A percentile compares a stretch with the other conserved stretches of the same genome.
Evolutionary conservation across 768 basidiomycete genomes (phyloP).

Genomic region (Macrolepiota albuminosa): DNA sequence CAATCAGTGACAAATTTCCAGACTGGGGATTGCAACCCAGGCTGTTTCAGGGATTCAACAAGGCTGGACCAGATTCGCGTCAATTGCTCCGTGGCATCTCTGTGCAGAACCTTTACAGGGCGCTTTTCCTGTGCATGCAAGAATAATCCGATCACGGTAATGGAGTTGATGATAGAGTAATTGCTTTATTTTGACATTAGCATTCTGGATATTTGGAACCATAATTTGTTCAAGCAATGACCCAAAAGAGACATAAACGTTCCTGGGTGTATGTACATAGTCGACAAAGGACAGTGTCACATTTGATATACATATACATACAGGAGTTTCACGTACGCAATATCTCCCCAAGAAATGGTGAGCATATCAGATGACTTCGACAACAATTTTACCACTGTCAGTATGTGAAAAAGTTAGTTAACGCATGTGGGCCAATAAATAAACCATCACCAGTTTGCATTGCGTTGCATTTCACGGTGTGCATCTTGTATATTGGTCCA

Average conservation of each 20-base stretch:
- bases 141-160: conserved; percentile 1
- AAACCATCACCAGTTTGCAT: conserved; percentile 42
- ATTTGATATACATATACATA: not conserved
- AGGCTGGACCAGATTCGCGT: not conserved
- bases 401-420: not conserved
- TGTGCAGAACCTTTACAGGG: not conserved
- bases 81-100: not conserved
- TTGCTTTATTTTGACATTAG: not conserved
- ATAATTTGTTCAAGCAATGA: not conserved
- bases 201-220: not conserved
- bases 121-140: not conserved
- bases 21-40: not conserved
- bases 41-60: not conserved
- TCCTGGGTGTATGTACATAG: not conserved
- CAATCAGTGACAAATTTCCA: not conserved
- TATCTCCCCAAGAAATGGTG: not conserved
- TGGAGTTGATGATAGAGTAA: too few relatives aligned
- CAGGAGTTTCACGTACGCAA: not conserved
- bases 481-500: conserved; percentile 80
- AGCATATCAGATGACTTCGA: conserved; percentile 29
- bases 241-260: not conserved
- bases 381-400: conserved; percentile 43
- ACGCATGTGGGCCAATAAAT: not conserved
- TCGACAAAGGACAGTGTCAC: not conserved
- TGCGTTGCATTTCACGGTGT: conserved; percentile 79